These are phyloP conservation scores for Collybia nuda DNA, from an alignment of 768 basidiomycete genomes.

Conservation along the genomic window DNA sequence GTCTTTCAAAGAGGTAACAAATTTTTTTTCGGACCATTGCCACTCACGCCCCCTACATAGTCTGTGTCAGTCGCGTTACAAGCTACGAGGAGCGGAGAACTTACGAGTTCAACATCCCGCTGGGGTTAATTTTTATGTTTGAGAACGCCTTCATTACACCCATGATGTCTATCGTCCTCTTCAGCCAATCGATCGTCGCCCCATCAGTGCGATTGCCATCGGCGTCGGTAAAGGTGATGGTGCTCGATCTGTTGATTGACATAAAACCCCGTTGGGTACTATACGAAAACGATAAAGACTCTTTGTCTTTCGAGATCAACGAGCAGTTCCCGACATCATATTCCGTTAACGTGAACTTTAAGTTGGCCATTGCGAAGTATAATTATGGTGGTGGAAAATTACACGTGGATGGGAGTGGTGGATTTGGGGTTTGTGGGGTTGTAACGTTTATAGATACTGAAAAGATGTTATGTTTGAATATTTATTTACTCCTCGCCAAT, in stretches of 20 bases:
- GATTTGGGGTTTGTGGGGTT: too few species aligned
- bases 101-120: conserved; percentile 11
- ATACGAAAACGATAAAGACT: not conserved
- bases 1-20: conserved; percentile 4
- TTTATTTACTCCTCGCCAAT: too few species aligned
- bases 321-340: conserved; percentile 11
- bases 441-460: too few species aligned
- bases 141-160: conserved; percentile 1
- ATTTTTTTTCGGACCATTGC: conserved; percentile 15
- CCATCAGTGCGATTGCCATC: not conserved
- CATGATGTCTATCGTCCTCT: conserved; percentile 10
- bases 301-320: conserved; percentile 2
- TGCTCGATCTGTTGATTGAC: not conserved
- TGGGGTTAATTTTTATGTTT: conserved; percentile 9
- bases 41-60: conserved; percentile 7
- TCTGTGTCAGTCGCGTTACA: too few species aligned
- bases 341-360: not conserved
- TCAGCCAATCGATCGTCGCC: conserved; percentile 13
- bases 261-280: conserved; percentile 5
- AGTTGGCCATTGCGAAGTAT: not conserved
- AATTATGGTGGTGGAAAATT: too few species aligned
- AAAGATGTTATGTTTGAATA: too few species aligned
- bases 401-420: too few species aligned
- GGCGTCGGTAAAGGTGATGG: not conserved
- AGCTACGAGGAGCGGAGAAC: not conserved